Percentiles rank a stretch among this genome's conserved stretches.
phyloP scores from a whole-genome alignment of 2,329 filamentous ascomycete genomes.

The Knufia fluminis region DNA sequence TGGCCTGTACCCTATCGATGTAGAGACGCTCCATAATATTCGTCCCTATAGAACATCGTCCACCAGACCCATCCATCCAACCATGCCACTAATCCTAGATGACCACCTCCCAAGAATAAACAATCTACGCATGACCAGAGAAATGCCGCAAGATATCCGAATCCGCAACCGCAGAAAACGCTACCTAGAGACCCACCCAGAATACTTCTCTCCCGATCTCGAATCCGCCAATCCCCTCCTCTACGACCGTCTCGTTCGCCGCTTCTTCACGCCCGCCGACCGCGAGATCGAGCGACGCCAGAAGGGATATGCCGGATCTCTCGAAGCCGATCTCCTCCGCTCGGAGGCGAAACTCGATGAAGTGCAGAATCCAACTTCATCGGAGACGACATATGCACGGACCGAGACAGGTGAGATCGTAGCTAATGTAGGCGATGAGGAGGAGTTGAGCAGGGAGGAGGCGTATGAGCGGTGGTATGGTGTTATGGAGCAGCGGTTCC shows the following conservation, averaged over 20 bases:
- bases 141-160: constrained; percentile 35
- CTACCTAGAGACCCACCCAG: constrained; percentile 62
- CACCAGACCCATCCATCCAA: not conserved
- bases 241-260: constrained; percentile 70
- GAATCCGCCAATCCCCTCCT: constrained; percentile 67
- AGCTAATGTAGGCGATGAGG: constrained; percentile 51
- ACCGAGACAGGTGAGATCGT: constrained; percentile 43
- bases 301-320: constrained; percentile 68
- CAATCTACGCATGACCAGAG: not conserved
- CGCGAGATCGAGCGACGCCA: constrained; percentile 49
- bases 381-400: constrained; percentile 38
- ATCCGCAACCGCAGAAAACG: constrained; percentile 68
- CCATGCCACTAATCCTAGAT: constrained; percentile 6
- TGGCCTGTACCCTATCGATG: too few species aligned
- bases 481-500: constrained; percentile 64
- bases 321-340: constrained; percentile 68
- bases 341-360: constrained; percentile 66
- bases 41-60: too few species aligned
- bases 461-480: constrained; percentile 60
- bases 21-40: too few species aligned
- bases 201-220: constrained; percentile 58
- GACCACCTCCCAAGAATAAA: not conserved
- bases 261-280: constrained; percentile 27
- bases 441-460: constrained; percentile 53
- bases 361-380: constrained; percentile 45